Base-by-base conservation (phyloP, 2,329 filamentous ascomycete species). In the Periconia macrospinosa region DNA sequence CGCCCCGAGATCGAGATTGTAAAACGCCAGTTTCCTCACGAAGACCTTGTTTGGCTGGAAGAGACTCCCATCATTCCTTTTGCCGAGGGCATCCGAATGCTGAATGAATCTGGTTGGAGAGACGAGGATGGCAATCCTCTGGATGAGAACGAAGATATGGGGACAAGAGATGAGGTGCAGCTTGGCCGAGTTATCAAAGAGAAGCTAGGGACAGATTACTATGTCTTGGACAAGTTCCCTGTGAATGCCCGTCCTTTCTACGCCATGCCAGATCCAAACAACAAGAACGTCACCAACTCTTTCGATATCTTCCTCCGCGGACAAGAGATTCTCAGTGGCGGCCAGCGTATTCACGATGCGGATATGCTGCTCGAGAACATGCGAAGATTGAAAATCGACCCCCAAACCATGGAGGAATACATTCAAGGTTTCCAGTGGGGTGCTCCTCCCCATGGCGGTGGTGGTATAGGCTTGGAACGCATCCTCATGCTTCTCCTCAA, bases 281-380 rank as follows among this genome's bases (percentile, higher is more conserved):
- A 95, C 66, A 79, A 84, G 13, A 80, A 83, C 33, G 85, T 86
- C 71, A 97, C 92, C 47, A 96, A 96, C 71, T 96, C 92, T 0
- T 97, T 96, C 65, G 92, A 97, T 71, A 95, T 97, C 53, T 97
- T 97, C 76, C 83, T 96, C 42, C 88, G 92, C 30, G 92, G 92
- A 0, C 92, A 97, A 68, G 92, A 97, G 72, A 94, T 97, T 53
- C 86, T 93, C 44, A 93, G 91, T 1, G 92, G 92, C 63, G 92
- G 92, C 8, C 92, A 97, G 74, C 91, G 92, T 83, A 95, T 97
- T 58, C 90, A 97, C 71, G 87, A 94, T 57, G 83, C 89, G 0
- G 76, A 81, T 5, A 83, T 90, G 68, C 80, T 97, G n/a, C 83
- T 87, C 43, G 82, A 88, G 63, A 90, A 88, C 68, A 92, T 97